Evolutionary conservation across 2,329 filamentous ascomycete genomes (phyloP), one percentile per base, ranked within the genome.

Genomic region (Trichoderma citrinoviride): DNA sequence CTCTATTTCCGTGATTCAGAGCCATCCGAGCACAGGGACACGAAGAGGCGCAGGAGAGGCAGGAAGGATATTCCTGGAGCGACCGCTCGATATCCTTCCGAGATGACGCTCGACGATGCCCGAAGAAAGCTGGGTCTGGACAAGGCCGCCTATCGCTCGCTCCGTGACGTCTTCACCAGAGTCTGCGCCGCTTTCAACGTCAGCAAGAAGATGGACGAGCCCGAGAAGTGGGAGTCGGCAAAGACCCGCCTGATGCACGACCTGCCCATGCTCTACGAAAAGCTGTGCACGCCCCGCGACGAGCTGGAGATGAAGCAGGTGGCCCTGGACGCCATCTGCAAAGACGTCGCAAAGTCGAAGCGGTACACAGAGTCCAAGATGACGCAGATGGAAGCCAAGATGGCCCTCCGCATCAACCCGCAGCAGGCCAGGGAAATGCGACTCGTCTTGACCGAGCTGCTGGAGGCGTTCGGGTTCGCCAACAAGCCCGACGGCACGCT

Each of bases 281-380:
- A 87, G 27, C 86, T 92, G 71, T 86, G 83, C 78, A 54, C 81
- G 7, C 82, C 86, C 49, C 82, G 84, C 27, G 82, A 83, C 3
- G 80, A 87, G 23, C 75, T 84, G 17, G 87, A 90, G 49, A 80
- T 82, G 47, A 90, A 88, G 73, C 83, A 83, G 43, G 80, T 92
- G 52, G 90, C 91, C 0, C 79, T 96, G 5, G 91, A 96, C 73
- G 85, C 92, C 52, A 88, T 96, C 25, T 93, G 90, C 72, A 89
- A 86, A 29, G 91, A 94, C 76, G 90, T 94, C 33, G 93, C 90
- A 1, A 95, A 95, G 77, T 82, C 90, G 21, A 88, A 93, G 81
- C 86, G 91, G 19, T 71, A 86, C 80, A 14, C 86, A 65, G 85
- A 87, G 55, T 83, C 81, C 40, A 81, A 85, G n/a, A 87, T 94